Evolutionary conservation across 805 yeast genomes (phyloP), one percentile per base, ranked within the genome.

Genomic region (Ogataea siamensis): DNA sequence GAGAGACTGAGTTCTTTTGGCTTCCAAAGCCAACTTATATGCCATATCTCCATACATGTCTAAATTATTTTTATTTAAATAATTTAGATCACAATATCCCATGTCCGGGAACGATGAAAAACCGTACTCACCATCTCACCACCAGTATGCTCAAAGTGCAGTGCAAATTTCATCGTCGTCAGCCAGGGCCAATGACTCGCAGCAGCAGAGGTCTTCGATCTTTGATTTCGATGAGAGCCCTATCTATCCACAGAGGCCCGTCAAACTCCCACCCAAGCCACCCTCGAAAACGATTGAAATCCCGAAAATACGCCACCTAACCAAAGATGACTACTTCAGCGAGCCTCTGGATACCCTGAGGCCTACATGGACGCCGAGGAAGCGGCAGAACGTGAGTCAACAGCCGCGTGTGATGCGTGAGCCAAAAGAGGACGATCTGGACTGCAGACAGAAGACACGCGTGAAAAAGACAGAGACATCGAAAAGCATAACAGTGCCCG

Each of bases 31-130:
- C n/a, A 91, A 74, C 58, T 91, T 91, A 44, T 78, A 76, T 2
- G 91, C 96, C 5, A 76, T 53, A 51, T 89, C 97, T 19, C 97
- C 97, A 53, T 87, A 87, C 99, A 91, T 91, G 5, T 16, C 30
- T 10, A 15, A 17, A n/a, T 12, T n/a, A 22, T n/a, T 23, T 2
- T 7, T 16, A 28, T 12, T 14, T 12, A 35, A 28, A 34, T 28
- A 23, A 13, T 14, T 28, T 28, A 16, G 27, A 35, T 22, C 21
- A 13, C 13, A 8, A 10, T 13, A 13, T 31, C 13, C 32, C 2
- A 31, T 41, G 12, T 39, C 37, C 24, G 39, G 28, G n/a, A 13
- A n/a, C n/a, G 16, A 13, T 6, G 28, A 13, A 25, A 9, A 29
- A 17, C 12, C 17, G 23, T n/a, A n/a, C n/a, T n/a, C n/a, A n/a